Conservation (phyloP, 169 alveolate species). For the Plasmodium vivax region DNA sequence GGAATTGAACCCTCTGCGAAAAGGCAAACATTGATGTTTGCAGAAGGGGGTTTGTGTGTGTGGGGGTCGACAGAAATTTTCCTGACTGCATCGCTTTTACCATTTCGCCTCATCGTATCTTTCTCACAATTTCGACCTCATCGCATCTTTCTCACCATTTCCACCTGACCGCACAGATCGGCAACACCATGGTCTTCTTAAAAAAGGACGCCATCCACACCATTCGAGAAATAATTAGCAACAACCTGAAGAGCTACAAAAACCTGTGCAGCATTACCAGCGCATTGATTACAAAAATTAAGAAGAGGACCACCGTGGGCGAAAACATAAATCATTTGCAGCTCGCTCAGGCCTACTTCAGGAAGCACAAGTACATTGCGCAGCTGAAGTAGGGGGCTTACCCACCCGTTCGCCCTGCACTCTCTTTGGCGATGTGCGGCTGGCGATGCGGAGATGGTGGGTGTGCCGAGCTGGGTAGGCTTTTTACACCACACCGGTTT, state of each 20-base stretch:
- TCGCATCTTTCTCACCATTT: background rate
- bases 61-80: background rate
- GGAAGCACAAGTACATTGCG: slow-evolving; percentile 41
- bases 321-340: slow-evolving; percentile 31
- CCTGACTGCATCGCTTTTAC: too few species aligned
- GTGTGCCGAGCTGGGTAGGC: background rate
- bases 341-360: slow-evolving; percentile 63
- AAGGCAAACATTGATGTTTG: background rate
- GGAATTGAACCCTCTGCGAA: background rate
- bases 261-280: slow-evolving; percentile 44
- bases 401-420: background rate
- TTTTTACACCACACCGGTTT: background rate
- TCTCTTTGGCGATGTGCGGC: background rate
- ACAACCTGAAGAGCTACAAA: slow-evolving; percentile 35
- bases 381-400: background rate
- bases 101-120: background rate
- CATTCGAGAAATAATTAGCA: slow-evolving; percentile 25
- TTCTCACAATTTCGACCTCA: background rate
- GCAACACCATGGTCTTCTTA: slow-evolving; percentile 60
- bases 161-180: slow-evolving; percentile 25
- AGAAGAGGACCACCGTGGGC: slow-evolving; percentile 26
- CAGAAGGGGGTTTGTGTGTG: background rate
- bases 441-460: background rate
- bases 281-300: slow-evolving; percentile 40
- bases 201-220: slow-evolving; percentile 33